Percentiles rank a stretch among this genome's conserved stretches.
These are phyloP conservation scores for Phytophthora fragariaefolia DNA, from an alignment of 352 stramenopile genomes.

Conservation along the genomic window DNA sequence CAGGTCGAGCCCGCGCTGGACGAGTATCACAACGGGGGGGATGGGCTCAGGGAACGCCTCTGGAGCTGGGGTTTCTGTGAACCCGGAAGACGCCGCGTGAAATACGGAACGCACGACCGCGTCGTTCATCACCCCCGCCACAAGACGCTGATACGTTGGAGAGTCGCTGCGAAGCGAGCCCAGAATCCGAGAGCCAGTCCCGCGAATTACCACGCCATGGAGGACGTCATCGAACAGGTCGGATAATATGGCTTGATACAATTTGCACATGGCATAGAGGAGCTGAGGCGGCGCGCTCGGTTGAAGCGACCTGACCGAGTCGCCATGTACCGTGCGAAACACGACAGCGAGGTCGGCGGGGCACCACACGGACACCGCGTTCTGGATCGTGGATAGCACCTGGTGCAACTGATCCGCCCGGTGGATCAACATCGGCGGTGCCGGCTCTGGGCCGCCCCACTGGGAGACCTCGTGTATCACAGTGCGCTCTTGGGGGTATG, in stretches of 20 bases:
- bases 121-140: background rate
- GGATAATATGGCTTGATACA: background rate
- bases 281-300: background rate
- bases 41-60: too few species aligned
- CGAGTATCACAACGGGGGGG: background rate
- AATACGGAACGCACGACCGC: background rate
- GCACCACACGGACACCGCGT: background rate
- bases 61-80: background rate
- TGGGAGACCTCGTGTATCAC: background rate
- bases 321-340: background rate
- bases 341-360: background rate
- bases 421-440: background rate
- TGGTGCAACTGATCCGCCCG: background rate
- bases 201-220: background rate
- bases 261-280: background rate
- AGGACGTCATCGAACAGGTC: background rate
- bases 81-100: background rate
- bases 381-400: background rate
- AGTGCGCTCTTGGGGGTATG: background rate
- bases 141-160: background rate
- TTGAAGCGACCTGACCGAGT: background rate
- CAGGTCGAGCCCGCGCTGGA: background rate
- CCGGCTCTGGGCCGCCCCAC: background rate
- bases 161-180: background rate
- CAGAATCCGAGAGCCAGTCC: background rate